A percentile compares a stretch with the other conserved stretches of the same genome.
phyloP scores from a whole-genome alignment of 495 filamentous ascomycete genomes.

The Penicillium ochrochloron region DNA sequence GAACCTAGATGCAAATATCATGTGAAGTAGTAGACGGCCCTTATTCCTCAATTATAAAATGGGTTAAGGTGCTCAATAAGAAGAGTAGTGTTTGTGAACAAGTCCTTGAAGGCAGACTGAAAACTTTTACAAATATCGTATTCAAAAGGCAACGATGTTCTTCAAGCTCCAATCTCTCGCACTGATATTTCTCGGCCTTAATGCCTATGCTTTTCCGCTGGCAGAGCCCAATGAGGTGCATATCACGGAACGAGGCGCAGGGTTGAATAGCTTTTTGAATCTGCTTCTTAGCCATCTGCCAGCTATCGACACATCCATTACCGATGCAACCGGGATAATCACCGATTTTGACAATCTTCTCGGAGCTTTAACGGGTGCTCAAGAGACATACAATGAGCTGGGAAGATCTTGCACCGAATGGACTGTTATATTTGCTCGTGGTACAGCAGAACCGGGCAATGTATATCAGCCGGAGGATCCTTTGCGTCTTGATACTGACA shows the following conservation, averaged over 20 bases:
- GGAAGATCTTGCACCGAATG: conserved; percentile 37
- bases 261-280: conserved; percentile 1
- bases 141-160: neutral
- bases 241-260: neutral
- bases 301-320: neutral
- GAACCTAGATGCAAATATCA: neutral
- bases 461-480: conserved; percentile 20
- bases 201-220: neutral
- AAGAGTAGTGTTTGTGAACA: neutral
- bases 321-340: neutral
- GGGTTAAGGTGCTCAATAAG: neutral
- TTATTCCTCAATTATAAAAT: neutral
- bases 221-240: neutral
- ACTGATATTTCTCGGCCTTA: neutral
- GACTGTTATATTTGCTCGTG: conserved; percentile 48
- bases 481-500: neutral
- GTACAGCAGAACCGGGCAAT: conserved; percentile 44
- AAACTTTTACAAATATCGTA: neutral
- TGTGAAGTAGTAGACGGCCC: neutral
- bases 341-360: neutral
- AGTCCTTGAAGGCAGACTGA: neutral
- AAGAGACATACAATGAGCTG: conserved; percentile 39
- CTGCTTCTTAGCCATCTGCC: neutral
- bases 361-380: conserved; percentile 11
- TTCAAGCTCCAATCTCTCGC: neutral